Evolutionary conservation across 305 asterid genomes (phyloP).

Genomic region (Fraxinus greggii): DNA sequence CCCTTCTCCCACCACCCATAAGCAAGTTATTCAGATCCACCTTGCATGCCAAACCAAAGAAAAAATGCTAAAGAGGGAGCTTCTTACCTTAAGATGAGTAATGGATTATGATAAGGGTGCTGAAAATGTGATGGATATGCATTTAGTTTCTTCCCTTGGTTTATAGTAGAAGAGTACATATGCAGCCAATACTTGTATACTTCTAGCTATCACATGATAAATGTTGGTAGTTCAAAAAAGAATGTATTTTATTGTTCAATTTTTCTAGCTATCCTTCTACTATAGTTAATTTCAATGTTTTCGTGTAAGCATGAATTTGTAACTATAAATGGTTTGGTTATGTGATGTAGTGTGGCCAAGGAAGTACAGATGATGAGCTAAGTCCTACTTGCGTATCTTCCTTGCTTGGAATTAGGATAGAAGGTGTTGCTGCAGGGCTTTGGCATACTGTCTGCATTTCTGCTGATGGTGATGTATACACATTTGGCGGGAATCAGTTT

Average conservation of each 20-base stretch:
- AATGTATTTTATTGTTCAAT: not conserved
- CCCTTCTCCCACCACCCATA: not conserved
- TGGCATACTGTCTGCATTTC: constrained; percentile 94
- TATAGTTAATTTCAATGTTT: not conserved
- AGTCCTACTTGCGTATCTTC: constrained; percentile 87
- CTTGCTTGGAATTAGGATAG: constrained; percentile 86
- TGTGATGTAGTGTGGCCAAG: constrained; percentile 83
- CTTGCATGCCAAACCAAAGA: not conserved
- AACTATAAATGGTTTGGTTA: not conserved
- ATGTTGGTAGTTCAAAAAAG: not conserved
- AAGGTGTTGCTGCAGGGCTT: constrained; percentile 86
- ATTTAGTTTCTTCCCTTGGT: not conserved
- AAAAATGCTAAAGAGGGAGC: not conserved
- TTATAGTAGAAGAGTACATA: constrained; percentile 8
- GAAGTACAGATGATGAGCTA: constrained; percentile 95
- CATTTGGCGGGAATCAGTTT: constrained; percentile 96
- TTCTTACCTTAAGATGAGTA: not conserved
- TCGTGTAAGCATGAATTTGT: not conserved
- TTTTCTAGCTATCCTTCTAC: not conserved
- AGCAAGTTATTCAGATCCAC: constrained; percentile 1
- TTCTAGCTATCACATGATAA: not conserved
- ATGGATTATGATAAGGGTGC: not conserved
- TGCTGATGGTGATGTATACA: constrained; percentile 90
- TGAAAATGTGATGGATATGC: not conserved
- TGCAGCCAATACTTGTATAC: not conserved